phyloP scores from a whole-genome alignment of 2,329 filamentous ascomycete species.

The Dothiorella sarmentorum region DNA sequence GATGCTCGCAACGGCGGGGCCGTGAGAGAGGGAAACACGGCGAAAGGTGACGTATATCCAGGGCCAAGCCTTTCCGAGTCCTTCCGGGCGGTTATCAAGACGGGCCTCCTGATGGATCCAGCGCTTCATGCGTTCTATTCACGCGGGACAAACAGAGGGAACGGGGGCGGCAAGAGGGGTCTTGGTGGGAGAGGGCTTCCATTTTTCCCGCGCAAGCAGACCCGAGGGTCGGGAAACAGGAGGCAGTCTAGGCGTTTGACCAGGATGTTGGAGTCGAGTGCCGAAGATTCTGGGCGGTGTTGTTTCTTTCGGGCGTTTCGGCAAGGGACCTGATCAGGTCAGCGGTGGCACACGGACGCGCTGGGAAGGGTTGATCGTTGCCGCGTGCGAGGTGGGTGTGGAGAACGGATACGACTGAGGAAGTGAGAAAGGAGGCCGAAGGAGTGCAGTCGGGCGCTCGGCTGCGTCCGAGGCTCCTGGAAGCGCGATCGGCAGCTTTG shows the following conservation, averaged over 20 bases:
- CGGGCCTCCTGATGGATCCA: not conserved
- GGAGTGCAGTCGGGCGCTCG: not conserved
- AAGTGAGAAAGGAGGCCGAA: constrained; percentile 13
- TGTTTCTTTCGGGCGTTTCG: not conserved
- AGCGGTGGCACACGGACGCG: not conserved
- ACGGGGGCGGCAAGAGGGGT: not conserved
- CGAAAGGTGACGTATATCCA: not conserved
- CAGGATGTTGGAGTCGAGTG: not conserved
- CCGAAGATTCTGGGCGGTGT: not conserved
- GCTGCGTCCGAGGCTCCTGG: not conserved
- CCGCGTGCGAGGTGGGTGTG: not conserved
- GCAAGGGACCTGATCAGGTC: not conserved
- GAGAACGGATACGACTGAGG: constrained; percentile 11
- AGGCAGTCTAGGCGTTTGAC: not conserved
- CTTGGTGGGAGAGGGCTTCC: too few species aligned
- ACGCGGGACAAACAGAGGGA: not conserved
- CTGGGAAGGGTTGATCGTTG: not conserved
- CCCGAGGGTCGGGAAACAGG: not conserved
- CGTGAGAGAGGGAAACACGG: not conserved
- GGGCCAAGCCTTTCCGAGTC: constrained; percentile 2
- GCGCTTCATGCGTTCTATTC: not conserved
- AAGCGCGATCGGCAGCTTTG: too few species aligned
- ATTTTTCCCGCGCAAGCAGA: too few species aligned
- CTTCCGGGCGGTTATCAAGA: not conserved
- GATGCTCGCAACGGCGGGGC: not conserved